Percentiles rank a stretch among this genome's conserved stretches.
Conservation (phyloP, 495 filamentous ascomycete species). For the Pseudomonodictys pantanalensis region DNA sequence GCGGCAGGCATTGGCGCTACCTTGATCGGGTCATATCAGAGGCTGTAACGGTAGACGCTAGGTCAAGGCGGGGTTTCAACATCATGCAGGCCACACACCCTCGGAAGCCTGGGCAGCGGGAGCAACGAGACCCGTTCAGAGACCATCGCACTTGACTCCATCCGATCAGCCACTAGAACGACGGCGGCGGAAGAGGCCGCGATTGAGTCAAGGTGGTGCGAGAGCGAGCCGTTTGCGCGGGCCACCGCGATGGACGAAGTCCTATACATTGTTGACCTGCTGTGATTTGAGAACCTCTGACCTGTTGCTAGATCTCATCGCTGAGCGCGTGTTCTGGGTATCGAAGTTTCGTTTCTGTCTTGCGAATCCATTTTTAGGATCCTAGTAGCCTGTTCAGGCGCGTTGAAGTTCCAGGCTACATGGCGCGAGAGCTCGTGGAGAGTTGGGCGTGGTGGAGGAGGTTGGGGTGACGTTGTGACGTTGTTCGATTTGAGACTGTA, state of each 20-base stretch:
- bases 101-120: constrained; percentile 17
- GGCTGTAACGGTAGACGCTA: constrained; percentile 22
- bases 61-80: constrained; percentile 34
- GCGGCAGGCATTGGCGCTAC: constrained; percentile 25
- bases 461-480: constrained; percentile 30
- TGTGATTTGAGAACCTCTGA: not conserved
- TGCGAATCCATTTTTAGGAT: not conserved
- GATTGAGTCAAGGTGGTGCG: not conserved
- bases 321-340: constrained; percentile 11
- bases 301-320: not conserved
- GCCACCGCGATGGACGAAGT: not conserved
- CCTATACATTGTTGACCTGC: not conserved
- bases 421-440: not conserved
- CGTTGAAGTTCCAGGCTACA: constrained; percentile 6
- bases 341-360: constrained; percentile 21
- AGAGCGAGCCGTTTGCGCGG: not conserved
- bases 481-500: constrained; percentile 22
- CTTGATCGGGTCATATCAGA: constrained; percentile 25
- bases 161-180: constrained; percentile 18
- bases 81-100: constrained; percentile 29
- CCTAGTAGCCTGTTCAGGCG: constrained; percentile 9
- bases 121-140: constrained; percentile 22
- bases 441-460: constrained; percentile 15
- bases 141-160: constrained; percentile 6
- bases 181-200: constrained; percentile 6